These are phyloP conservation scores for Suillus alpinus DNA, from an alignment of 768 basidiomycete genomes.

Conservation along the genomic window DNA sequence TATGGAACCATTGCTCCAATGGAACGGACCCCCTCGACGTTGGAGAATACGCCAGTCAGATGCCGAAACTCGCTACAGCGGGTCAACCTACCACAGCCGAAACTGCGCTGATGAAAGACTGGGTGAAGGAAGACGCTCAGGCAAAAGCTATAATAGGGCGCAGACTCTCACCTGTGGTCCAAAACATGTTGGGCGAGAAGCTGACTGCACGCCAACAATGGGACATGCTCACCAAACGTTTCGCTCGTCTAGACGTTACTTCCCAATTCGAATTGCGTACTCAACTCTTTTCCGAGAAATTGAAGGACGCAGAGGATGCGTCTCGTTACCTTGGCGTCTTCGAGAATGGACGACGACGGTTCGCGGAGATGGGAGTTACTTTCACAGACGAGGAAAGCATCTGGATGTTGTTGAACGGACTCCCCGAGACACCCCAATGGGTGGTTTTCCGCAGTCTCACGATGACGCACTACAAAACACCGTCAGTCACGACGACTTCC, in stretches of 20 bases:
- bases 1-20: constrained; percentile 3
- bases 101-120: too few relatives aligned
- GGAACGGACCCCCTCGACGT: background rate
- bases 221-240: background rate
- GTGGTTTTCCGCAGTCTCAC: background rate
- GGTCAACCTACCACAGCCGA: background rate
- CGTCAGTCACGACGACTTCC: too few relatives aligned
- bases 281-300: too few relatives aligned
- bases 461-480: background rate
- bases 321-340: too few relatives aligned
- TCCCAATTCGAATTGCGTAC: background rate
- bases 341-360: background rate
- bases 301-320: too few relatives aligned
- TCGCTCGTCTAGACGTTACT: background rate
- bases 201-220: background rate
- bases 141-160: constrained; percentile 1
- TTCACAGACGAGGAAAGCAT: background rate
- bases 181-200: background rate
- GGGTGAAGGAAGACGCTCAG: constrained; percentile 1
- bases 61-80: background rate
- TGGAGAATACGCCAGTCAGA: background rate
- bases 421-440: background rate
- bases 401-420: background rate
- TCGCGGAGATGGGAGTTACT: background rate
- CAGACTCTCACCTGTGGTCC: background rate